Evolutionary conservation across 2,329 filamentous ascomycete genomes (phyloP), one percentile per base, ranked within the genome.

Genomic region (Colletotrichum aenigma): DNA sequence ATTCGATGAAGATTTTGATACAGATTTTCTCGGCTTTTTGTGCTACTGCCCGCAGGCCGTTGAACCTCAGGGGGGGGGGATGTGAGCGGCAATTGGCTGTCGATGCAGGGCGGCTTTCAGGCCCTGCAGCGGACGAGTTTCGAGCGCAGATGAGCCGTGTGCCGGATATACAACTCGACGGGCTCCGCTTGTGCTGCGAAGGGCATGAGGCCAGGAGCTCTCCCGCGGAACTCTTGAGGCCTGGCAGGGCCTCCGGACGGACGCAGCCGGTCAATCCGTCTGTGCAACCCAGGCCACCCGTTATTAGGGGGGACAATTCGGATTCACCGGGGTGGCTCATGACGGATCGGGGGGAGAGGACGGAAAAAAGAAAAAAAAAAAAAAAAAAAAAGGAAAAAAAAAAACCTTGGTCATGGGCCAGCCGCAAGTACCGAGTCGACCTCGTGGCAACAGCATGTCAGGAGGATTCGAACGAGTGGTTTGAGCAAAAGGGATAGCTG

Each of bases 81-180:
- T 48, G 38, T 48, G 18, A n/a, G 38, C 26, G 26, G 60, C 32
- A 13, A 32, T 62, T 62, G 21, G 26, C 60, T 64, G 30, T 64
- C 30, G 60, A 62, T 38, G n/a, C 32, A 64, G 32, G 32, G 60
- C 60, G 32, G 36, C 30, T 18, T 24, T n/a, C 30, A 32, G 38
- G 56, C 55, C 38, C 69, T 48, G 38, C 18, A 48, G 38, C 48
- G 18, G 13, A 13, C 13, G 62, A 43, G 62, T 73, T 73, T 73
- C 64, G 43, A 75, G 38, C 38, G 70, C 70, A 75, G 73, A 65
- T 75, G 73, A 75, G 34, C 64, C 55, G 28, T 67, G 73, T 73
- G 43, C 56, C 58, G 43, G 26, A 73, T 75, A 68, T 67, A 75
- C 56, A 68, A 34, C 38, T 36, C 67, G 64, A 64, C 56, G 56